Evolutionary conservation across 2,329 filamentous ascomycete genomes (phyloP), one percentile per base, ranked within the genome.

Genomic region (Helminthosporium solani): DNA sequence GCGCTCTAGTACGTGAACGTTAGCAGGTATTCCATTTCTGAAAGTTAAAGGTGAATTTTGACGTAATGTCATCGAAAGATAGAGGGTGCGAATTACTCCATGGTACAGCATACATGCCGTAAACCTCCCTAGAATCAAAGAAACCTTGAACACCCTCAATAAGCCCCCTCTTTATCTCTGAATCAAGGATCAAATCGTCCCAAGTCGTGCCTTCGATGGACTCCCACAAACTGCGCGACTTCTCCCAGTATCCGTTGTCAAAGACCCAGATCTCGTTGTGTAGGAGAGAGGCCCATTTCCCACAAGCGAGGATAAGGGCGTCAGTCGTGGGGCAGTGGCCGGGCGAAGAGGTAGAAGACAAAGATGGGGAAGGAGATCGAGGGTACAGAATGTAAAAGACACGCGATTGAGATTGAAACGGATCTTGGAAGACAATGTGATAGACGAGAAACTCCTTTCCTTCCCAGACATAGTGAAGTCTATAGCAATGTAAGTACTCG

Each of bases 251-350:
- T 0, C 81, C 81, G 16, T 76, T 63, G 54, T 87, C 83, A 53
- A 80, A 87, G 1, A 87, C 80, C 68, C 80, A 81, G 34, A 87
- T 77, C 67, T 85, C 82, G 4, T 79, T 69, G 56, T 85, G 82
- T 7, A 86, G 68, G 46, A 82, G 75, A 41, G 69, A 73, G 14
- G 69, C 70, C 79, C 81, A 86, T 27, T 70, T 68, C 0, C 79
- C 78, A 0, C 75, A 81, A 2, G 76, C 76, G 1, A 79, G 64
- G 11, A 86, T 57, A 9, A 87, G 70, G 0, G 70, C 71, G 43
- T 85, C 77, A 8, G 57, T 63, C 23, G 59, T 55, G 19, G 42
- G 23, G 40, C 61, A 61, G 39, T 66, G 60, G 2, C 56, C 58
- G 2, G 52, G 43, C 5, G 23, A 25, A 25, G 23, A 9, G 23